These are phyloP conservation scores for Mycena polygramma DNA, from an alignment of 768 basidiomycete species.

Conservation along the genomic window DNA sequence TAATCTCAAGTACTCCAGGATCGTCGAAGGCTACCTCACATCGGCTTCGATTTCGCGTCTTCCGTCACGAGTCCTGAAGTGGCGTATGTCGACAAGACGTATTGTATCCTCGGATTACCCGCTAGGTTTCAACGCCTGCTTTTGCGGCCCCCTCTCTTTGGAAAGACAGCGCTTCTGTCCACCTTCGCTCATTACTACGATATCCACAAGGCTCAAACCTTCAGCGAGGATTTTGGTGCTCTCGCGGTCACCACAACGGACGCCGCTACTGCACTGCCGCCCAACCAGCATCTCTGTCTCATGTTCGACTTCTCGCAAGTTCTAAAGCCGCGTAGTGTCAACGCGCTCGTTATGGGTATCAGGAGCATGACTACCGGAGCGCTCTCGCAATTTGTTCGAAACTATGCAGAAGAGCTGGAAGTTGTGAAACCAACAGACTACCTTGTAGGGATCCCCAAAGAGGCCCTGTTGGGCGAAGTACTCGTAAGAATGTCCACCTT, in stretches of 20 bases:
- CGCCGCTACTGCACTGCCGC: background rate
- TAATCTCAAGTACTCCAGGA: background rate
- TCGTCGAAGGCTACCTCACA: background rate
- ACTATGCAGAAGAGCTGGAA: background rate
- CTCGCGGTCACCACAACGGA: background rate
- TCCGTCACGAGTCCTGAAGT: background rate
- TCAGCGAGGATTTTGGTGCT: conserved; percentile 1
- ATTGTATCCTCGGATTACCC: conserved; percentile 1
- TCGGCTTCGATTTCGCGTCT: background rate
- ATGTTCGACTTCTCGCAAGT: background rate
- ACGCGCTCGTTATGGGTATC: background rate
- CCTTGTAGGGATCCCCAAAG: background rate
- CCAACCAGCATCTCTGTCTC: conserved; percentile 21
- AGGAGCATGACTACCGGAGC: background rate
- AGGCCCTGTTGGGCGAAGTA: background rate
- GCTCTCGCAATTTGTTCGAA: background rate
- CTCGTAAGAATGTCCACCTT: background rate
- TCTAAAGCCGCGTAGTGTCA: background rate
- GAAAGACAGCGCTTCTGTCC: conserved; percentile 22
- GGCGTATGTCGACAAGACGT: conserved; percentile 18
- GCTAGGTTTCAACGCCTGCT: conserved; percentile 4
- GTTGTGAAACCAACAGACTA: background rate
- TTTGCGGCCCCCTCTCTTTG: conserved; percentile 23
- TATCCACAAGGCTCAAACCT: conserved; percentile 3
- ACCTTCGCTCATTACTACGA: conserved; percentile 11